These are phyloP conservation scores for Fusarium haematococcum DNA, from an alignment of 2,329 filamentous ascomycete species.

Conservation along the genomic window DNA sequence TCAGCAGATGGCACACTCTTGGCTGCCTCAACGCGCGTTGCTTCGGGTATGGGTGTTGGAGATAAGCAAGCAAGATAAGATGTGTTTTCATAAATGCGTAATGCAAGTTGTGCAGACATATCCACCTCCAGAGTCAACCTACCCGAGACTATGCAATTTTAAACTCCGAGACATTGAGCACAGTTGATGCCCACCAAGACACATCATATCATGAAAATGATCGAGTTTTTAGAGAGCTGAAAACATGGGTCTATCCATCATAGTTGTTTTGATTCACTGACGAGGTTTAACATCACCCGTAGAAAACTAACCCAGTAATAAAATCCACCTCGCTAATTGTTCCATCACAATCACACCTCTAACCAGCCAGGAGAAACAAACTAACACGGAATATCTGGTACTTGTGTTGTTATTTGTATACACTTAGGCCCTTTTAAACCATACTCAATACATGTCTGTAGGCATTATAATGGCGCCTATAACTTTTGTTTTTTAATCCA, in stretches of 20 bases:
- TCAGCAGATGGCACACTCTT: neutral
- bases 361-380: too few relatives aligned
- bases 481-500: neutral
- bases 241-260: neutral
- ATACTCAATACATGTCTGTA: too few relatives aligned
- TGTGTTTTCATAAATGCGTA: neutral
- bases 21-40: neutral
- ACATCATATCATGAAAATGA: neutral
- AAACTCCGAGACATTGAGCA: neutral
- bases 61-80: neutral
- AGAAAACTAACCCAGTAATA: neutral
- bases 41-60: neutral
- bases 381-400: neutral
- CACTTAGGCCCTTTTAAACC: too few relatives aligned
- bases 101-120: neutral
- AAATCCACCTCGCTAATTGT: neutral
- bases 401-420: rapidly evolving
- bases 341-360: rapidly evolving
- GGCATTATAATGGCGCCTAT: too few relatives aligned
- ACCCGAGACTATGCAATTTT: neutral
- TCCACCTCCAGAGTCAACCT: neutral
- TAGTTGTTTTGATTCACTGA: neutral
- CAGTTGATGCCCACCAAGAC: neutral
- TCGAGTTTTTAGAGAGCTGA: neutral
- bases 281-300: neutral